Base-by-base conservation (phyloP, 371 early-diverging fungal species). In the Mortierella sp. region DNA sequence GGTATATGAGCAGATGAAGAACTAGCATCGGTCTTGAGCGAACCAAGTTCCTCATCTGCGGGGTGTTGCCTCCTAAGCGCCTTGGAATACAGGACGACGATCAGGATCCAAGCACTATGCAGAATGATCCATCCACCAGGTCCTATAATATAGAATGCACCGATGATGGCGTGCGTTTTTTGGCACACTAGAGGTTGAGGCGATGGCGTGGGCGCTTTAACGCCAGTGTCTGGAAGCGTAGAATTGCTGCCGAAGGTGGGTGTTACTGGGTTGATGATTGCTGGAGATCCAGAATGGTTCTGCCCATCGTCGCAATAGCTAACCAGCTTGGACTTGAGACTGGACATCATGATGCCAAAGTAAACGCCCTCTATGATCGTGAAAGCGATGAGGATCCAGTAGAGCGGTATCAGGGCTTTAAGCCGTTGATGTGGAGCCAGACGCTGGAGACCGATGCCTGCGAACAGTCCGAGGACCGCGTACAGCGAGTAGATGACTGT, bases 111-210 rank as follows among this genome's bases (percentile, higher is more conserved):
- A 27, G 39, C 37, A 24, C 55, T 56, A 8, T 75, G 76, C n/a
- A 75, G 58, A 1, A 64, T 19, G 31, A 75, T 41, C 76, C 76
- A 75, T 6, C 70, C 76, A 9, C 70, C 64, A 32, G 76, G 76
- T 2, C 69, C 70, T 5, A 69, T 4, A 49, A 61, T 56, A 17
- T 75, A 75, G 15, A 75, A 50, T 7, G 34, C 57, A 0, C 69
- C 65, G 37, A 75, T 27, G 27, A 75, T 11, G 2, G 57, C 50
- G 2, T 50, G 39, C 1, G 41, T 32, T 12, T 47, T 50, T 12
- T 43, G 56, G 19, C 64, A 64, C 26, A 44, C 19, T 6, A 48
- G 7, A 6, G 28, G n/a, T n/a, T n/a, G 17, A 42, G 31, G 14
- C 39, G 47, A 7, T 12, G 51, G 14, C 5, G 21, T 52, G 31